Conservation (phyloP, 2,329 filamentous ascomycete genomes). For the Nemania serpens region DNA sequence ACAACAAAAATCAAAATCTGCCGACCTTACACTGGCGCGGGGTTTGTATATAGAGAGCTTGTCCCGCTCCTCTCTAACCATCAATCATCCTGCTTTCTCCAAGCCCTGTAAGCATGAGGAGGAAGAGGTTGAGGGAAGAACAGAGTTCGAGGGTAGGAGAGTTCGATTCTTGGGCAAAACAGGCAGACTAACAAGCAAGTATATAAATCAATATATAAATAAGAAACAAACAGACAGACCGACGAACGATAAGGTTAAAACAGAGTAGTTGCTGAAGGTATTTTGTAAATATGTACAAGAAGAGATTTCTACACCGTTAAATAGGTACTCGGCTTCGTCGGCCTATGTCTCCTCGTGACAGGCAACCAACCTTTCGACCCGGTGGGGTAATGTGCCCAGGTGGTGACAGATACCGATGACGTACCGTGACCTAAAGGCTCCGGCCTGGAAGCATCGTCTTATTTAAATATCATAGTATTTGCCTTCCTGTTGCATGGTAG, state of each 20-base stretch:
- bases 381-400: background rate
- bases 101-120: background rate
- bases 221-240: background rate
- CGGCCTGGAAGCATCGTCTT: background rate
- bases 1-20: constrained; percentile 27
- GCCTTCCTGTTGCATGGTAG: too few relatives aligned
- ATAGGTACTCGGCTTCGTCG: constrained; percentile 24
- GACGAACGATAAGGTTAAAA: background rate
- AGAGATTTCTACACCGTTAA: constrained; percentile 31
- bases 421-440: background rate
- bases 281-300: constrained; percentile 43
- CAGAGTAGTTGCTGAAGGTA: too few relatives aligned
- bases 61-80: constrained; percentile 11
- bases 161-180: constrained; percentile 3
- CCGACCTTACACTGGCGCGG: constrained; percentile 17
- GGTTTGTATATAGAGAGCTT: constrained; percentile 4
- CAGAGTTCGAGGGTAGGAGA: background rate
- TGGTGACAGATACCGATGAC: background rate
- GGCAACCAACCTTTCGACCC: background rate
- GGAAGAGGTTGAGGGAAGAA: constrained; percentile 7
- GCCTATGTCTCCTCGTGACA: background rate
- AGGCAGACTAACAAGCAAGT: background rate
- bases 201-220: background rate
- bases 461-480: too few relatives aligned
- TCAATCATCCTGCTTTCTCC: background rate